Evolutionary conservation across 495 filamentous ascomycete species (phyloP).

Genomic region (Cairneyella variabilis): DNA sequence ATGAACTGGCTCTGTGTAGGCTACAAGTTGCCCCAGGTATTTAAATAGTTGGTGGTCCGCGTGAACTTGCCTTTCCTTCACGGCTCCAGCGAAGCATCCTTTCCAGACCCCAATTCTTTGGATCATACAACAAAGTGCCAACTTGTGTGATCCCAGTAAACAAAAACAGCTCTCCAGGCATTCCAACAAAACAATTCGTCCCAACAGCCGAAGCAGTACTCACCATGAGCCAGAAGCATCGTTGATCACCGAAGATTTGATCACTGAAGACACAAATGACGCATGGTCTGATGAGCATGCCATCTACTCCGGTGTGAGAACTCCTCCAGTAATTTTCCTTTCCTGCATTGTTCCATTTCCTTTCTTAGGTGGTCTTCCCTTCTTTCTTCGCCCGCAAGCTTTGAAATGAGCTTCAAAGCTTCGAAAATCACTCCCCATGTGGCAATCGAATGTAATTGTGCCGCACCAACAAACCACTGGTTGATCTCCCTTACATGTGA

Average conservation of each 20-base stretch:
- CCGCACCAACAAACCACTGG: not conserved
- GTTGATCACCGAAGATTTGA: too few species aligned
- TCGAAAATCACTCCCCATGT: not conserved
- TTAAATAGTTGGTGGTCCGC: slow-evolving; percentile 5
- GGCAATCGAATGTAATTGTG: not conserved
- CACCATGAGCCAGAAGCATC: not conserved
- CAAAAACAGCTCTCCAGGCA: not conserved
- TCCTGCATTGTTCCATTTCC: slow-evolving; percentile 4
- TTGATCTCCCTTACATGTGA: not conserved
- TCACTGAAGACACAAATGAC: slow-evolving; percentile 7
- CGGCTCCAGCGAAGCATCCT: slow-evolving; percentile 10
- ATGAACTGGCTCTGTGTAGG: slow-evolving; percentile 1
- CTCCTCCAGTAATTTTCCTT: slow-evolving; percentile 4
- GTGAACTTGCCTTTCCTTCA: slow-evolving; percentile 13
- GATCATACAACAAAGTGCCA: slow-evolving; percentile 17
- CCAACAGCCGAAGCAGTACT: not conserved
- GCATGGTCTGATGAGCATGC: not conserved
- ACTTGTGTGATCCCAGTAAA: slow-evolving; percentile 4
- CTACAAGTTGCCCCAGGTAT: slow-evolving; percentile 5
- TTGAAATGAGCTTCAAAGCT: slow-evolving; percentile 9
- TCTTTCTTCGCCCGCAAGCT: slow-evolving; percentile 2
- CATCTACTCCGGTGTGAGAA: not conserved
- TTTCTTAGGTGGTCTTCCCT: slow-evolving; percentile 10
- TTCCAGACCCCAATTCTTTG: slow-evolving; percentile 3
- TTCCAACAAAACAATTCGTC: slow-evolving; percentile 1